Base-by-base conservation (phyloP, 768 basidiomycete genomes). In the Lactifluus rugatus region DNA sequence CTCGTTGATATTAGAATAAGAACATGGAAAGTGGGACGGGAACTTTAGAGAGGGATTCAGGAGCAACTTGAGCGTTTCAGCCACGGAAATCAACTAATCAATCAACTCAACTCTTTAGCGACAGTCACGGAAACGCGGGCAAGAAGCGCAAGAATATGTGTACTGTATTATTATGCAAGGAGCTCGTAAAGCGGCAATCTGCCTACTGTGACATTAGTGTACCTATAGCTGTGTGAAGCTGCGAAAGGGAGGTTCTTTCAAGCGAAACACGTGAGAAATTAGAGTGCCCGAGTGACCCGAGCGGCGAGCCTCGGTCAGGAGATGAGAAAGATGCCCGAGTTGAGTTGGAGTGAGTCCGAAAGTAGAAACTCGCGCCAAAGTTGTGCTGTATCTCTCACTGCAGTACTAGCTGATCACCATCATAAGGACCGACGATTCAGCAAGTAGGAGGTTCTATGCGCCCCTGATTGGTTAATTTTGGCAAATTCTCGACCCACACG, bases 161-260 rank as follows among this genome's bases (percentile, higher is more conserved):
- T 23, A 25, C 36, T 9, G 34, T 31, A 31, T 7, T 14, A 46
- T n/a, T 8, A 25, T 0, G 10, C 31, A 9, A 37, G 21, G 37
- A 8, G 7, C 14, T 7, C 19, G 28, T 31, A 54, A 17, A 36
- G 55, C 55, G 55, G 55, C 55, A 56, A 56, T 56, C 55, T 49
- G 26, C 28, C 55, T n/a, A n/a, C 28, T 26, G 21, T 19, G 14
- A 55, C 54, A 6, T 16, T 16, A 7, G 16, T 48, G 10, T 21
- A 13, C 4, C 13, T 28, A n/a, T 23, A 11, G 28, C 25, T 32
- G 37, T n/a, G n/a, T 16, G 7, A 21, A 31, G 21, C 37, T 31
- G 39, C 8, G 28, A 49, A 48, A 21, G 31, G 54, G 21, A 37
- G 21, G 1, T 10, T 14, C 7, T 41, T 13, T 14, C 10, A 23